These are phyloP conservation scores for Candida yuanshanica DNA, from an alignment of 805 yeast species.

Conservation along the genomic window DNA sequence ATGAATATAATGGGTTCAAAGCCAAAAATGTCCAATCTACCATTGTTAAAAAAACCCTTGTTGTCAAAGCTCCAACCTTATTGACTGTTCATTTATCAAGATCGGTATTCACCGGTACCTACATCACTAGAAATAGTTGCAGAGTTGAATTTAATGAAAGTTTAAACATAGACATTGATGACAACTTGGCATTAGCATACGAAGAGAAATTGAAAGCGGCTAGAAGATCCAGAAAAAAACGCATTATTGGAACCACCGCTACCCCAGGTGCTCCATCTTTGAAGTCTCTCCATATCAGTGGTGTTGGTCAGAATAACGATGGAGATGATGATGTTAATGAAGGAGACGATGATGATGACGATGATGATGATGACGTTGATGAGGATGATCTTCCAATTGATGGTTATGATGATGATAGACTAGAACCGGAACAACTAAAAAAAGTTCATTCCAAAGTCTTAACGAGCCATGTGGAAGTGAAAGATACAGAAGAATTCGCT, in stretches of 20 bases:
- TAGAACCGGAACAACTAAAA: constrained; percentile 18
- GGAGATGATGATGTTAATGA: constrained; percentile 2
- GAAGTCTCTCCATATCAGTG: background rate
- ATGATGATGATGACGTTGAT: constrained; percentile 26
- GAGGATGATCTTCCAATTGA: constrained; percentile 55
- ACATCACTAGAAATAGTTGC: constrained; percentile 69
- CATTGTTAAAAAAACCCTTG: constrained; percentile 58
- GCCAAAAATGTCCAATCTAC: constrained; percentile 49
- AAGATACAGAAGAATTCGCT: constrained; percentile 1
- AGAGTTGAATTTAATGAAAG: constrained; percentile 58
- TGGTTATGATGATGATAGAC: constrained; percentile 24
- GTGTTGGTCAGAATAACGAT: constrained; percentile 3
- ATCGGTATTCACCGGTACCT: constrained; percentile 66
- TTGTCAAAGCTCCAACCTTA: constrained; percentile 63
- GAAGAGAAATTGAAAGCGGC: constrained; percentile 22
- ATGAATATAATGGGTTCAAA: constrained; percentile 38
- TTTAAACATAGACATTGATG: constrained; percentile 43
- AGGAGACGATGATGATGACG: constrained; percentile 15
- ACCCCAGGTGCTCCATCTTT: constrained; percentile 7
- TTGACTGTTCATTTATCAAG: constrained; percentile 82
- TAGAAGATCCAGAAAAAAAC: constrained; percentile 20
- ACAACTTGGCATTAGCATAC: constrained; percentile 24
- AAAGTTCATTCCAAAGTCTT: constrained; percentile 22
- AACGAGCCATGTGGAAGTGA: constrained; percentile 18
- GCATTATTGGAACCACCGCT: constrained; percentile 6